These are phyloP conservation scores for Nissolia schottii DNA, from an alignment of 306 rosid species.

Conservation along the genomic window DNA sequence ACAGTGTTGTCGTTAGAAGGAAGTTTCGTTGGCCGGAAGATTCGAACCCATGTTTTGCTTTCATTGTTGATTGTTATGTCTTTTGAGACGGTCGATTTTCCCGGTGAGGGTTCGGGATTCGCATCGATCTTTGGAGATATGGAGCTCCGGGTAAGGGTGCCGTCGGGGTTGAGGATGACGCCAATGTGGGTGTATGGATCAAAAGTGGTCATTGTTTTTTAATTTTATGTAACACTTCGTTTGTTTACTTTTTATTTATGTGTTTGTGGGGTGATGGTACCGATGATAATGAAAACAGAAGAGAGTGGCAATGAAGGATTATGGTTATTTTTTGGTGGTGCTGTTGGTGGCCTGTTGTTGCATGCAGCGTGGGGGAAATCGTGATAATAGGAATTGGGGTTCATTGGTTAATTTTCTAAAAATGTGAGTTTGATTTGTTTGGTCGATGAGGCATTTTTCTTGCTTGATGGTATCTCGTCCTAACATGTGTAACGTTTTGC, in stretches of 20 bases:
- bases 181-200: conserved; percentile 43
- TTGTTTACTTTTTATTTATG: too few relatives aligned
- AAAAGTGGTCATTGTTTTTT: conserved; percentile 40
- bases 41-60: conserved; percentile 36
- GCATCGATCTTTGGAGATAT: background rate
- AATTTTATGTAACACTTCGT: too few relatives aligned
- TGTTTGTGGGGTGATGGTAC: background rate
- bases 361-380: background rate
- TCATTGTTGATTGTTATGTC: conserved; percentile 36
- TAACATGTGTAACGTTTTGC: conserved; percentile 29
- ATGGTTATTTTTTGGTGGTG: too few relatives aligned
- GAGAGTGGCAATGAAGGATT: background rate
- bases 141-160: conserved; percentile 36
- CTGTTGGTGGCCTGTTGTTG: background rate
- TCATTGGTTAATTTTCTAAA: background rate
- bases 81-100: conserved; percentile 30
- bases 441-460: background rate
- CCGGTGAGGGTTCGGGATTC: conserved; percentile 26
- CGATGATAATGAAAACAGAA: background rate
- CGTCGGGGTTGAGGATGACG: conserved; percentile 37
- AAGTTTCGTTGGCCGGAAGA: conserved; percentile 47
- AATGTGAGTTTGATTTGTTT: background rate
- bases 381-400: too few relatives aligned
- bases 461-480: background rate
- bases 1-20: conserved; percentile 59